Evolutionary conservation across 2,329 filamentous ascomycete genomes (phyloP), one percentile per base, ranked within the genome.

Genomic region (Colletotrichum brevisporum): DNA sequence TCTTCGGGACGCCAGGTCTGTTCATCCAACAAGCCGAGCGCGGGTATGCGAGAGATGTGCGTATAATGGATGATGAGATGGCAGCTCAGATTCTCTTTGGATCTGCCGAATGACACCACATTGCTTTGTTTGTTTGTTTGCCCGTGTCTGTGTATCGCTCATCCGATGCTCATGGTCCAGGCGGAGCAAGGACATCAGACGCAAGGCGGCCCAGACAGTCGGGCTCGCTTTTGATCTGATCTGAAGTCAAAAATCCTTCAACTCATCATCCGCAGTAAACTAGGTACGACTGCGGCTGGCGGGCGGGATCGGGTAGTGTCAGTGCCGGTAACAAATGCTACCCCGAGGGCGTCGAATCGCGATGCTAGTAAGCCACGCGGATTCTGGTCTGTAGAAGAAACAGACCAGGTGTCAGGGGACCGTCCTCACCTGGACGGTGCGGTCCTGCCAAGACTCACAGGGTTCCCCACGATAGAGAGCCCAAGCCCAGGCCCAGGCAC

Each of bases 391-490:
- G 18, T 51, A 56, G 55, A 63, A 56, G 51, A 66, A 21, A 27
- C 50, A 36, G 31, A 52, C 54, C 54, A 53, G 27, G 60, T 64
- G 47, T 68, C 65, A 68, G 65, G 59, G 60, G 58, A n/a, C 27
- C 26, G 48, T 52, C 39, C 60, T 61, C 63, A 67, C 50, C 67
- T 60, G 15, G 43, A 18, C 52, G 55, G 55, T 66, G 66, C 62
- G 56, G 56, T 39, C 61, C 6, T 61, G 67, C 67, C 67, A 69
- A 69, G 63, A 36, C 21, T 45, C 21, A 27, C 36, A 52, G 41
- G 24, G 31, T 55, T 55, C 31, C 43, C 58, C 59, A 47, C 13
- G 53, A 31, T 27, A 50, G 13, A 47, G 13, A 27, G 43, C 60
- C 16, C 18, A 16, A 26, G 24, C 8, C 9, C 26, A 54, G 18